Base-by-base conservation (phyloP, 1,284 basidiomycete species). In the Puccinia coronata region DNA sequence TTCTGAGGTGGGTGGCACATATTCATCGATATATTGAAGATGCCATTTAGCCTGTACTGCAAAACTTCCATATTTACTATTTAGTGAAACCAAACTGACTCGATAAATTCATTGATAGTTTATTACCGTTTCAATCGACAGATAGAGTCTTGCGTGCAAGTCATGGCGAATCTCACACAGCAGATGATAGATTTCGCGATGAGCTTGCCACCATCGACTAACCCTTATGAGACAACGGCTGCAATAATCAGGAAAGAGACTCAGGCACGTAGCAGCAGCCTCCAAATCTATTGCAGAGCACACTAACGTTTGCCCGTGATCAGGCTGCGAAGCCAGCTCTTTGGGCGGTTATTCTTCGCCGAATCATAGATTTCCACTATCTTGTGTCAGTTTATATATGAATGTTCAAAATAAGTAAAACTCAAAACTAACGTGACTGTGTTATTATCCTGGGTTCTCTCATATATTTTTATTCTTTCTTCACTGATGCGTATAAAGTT, bases 191-290 rank as follows among this genome's bases (percentile, higher is more conserved):
- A 63, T 8, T 63, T 63, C 59, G 34, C 34, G 59, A 63, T 6
- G 59, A 63, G 34, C 28, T 16, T 63, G 18, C 59, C 59, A 20
- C 34, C 28, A 36, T 63, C 59, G 8, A 63, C 34, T 23, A 63
- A 63, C n/a, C 59, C 59, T 3, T 63, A 63, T 63, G 59, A 63
- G 34, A 34, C 59, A 63, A 63, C 34, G 18, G 59, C 59, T 63
- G 34, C 18, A 63, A 63, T 39, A 39, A 63, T 63, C 59, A 39
- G 18, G 28, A 2, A 39, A 2, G 34, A 39, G 20, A 63, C 59
- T 6, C 34, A 63, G 18, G 59, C 39, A 20, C 36, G 34, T 63
- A 63, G 9, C 57, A 16, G 31, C 57, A 34, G n/a, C 16, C 16
- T 63, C 18, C 34, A 0, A 20, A 2, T 63, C 5, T n/a, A 20